Base-by-base conservation (phyloP, 257 asterid species). In the Hygrophila difformis region DNA sequence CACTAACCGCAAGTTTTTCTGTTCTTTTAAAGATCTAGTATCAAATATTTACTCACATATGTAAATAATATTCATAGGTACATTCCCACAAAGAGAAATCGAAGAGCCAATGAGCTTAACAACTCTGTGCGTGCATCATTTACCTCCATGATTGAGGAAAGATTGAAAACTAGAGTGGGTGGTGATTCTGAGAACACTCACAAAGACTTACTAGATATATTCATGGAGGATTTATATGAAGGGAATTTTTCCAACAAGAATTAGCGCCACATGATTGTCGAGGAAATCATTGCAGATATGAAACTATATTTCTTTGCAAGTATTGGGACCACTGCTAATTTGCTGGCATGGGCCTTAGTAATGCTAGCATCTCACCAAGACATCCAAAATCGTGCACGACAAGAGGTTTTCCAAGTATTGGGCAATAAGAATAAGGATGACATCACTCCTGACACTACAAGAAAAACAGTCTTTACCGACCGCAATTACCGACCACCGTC, bases 281-380 rank as follows among this genome's bases (percentile, higher is more conserved):
- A 44, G 10, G 66, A 60, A 0, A 60, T 46, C 33, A 44, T 60
- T 23, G 60, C 38, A 17, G 53, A 60, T 12, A 34, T 51, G 48
- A 60, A 51, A 24, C 5, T 51, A 5, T 60, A 51, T 26, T 52
- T 40, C 23, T 47, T 47, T 29, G 40, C 53, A 12, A 40, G 41
- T 1, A 18, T 3, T 10, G 56, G 42, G 3, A 33, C 59, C 11
- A 34, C 51, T 6, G 39, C 67, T 3, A 42, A 10, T 29, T 14
- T 61, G 28, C 52, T 63, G 6, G 59, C 49, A 4, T 63, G 69
- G 69, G 36, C 49, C 31, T 12, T 63, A 50, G 29, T 63, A 26
- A 23, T 51, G 0, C 47, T 56, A 18, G 28, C 48, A 1, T 12
- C 5, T 12, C 26, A 63, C 39, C 34, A 24, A 18, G 49, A 56